Base-by-base conservation (phyloP, 73 alveolate species). In the Paramecium pentaurelia region DNA sequence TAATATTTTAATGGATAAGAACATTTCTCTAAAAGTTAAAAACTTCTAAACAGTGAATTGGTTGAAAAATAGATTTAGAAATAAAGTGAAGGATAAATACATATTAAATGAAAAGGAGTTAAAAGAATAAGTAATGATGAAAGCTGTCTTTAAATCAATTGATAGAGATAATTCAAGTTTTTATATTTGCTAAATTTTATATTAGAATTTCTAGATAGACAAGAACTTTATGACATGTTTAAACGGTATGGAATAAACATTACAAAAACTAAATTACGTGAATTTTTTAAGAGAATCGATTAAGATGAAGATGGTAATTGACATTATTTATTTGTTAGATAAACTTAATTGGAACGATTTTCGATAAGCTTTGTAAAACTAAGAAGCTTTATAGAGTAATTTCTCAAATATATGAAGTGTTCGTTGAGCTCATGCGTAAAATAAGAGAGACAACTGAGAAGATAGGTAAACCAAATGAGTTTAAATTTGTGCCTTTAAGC, bases 131-230 rank as follows among this genome's bases (percentile, higher is more conserved):
- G 45, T 12, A 18, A 80, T 80, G 91, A 80, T 80, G 91, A 80
- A 80, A 27, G 91, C 91, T 16, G 91, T 80, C 22, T 80, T 80
- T 25, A 80, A 44, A 32, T 80, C 91, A 27, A 80, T 80, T 27
- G 91, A 80, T 45, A 80, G 91, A 80, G 91, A 80, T 49, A 45
- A 80, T 38, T 80, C 91, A 80, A 80, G 91, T 80, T 25, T 42
- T 27, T 80, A 32, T 51, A 16, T 54, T n/a, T 6, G 12, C 70
- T 54, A n/a, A 75, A 75, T 45, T 32, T 44, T 11, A 7, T 38
- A 30, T 37, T 73, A 80, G 91, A 80, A 28, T 80, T 45, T 25
- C 58, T 80, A 47, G 91, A 80, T 80, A 45, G 91, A 20, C 16
- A 44, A 32, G 91, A 80, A 44, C 36, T 80, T 3, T 80, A 45